Base-by-base conservation (phyloP, 176 grass and related monocot genomes). In the Chrysopogon serrulatus region DNA sequence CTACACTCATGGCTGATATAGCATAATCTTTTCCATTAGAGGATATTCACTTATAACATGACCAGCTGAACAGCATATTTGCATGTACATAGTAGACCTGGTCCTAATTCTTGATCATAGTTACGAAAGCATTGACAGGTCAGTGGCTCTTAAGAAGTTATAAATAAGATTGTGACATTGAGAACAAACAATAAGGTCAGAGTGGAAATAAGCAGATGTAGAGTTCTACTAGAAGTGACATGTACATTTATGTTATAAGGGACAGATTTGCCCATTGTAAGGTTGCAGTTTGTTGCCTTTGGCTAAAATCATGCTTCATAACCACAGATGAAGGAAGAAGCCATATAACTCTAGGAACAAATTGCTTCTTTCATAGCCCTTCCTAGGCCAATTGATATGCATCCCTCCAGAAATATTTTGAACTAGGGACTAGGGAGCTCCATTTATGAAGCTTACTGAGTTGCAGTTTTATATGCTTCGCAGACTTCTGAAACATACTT, bases 1-100 rank as follows among this genome's bases (percentile, higher is more conserved):
- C 21, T 57, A 63, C 14, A 64, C 23, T 27, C 63, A 3, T 26
- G 21, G 7, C 21, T 31, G 41, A 23, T 36, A 4, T 28, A 9
- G 8, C 11, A n/a, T 18, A 31, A 28, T 73, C 53, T 41, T 5
- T 82, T 27, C 44, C 68, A 19, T 53, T 54, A 56, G 5, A 18
- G 54, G 42, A 59, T 53, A 16, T 14, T 72, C 8, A 65, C 8
- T 71, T 71, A 34, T 71, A 53, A 27, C 32, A 73, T 56, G 27
- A 44, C 49, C 35, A 78, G 64, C 54, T 3, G 45, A 90, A 65
- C 64, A 64, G 21, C 59, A 32, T 77, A n/a, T 65, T 77, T 82
- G 14, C 71, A 9, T 43, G 24, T 70, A 68, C 39, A 23, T 81
- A 68, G 39, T 81, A 44, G 28, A 65, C 34, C 70, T 23, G 23